Conservation (phyloP, 768 basidiomycete species). For the Mycena epipterygia region DNA sequence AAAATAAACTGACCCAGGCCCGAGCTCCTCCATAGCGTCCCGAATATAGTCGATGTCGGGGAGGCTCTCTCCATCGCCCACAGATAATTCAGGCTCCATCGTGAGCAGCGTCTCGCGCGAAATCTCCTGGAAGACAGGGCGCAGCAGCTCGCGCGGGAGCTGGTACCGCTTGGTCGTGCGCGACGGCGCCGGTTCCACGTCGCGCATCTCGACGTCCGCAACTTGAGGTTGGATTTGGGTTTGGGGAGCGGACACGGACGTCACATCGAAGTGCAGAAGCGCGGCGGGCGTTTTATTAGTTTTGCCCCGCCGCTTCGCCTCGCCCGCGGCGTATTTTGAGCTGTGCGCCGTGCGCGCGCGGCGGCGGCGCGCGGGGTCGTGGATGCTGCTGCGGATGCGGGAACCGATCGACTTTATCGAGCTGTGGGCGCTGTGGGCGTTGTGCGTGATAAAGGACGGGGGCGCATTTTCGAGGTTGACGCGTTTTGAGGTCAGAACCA, state of each 20-base stretch:
- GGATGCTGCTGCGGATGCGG: slow-evolving; percentile 26
- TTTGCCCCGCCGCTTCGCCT: slow-evolving; percentile 27
- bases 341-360: slow-evolving; percentile 7
- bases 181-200: slow-evolving; percentile 25
- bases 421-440: background rate
- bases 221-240: background rate
- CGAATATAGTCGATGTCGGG: slow-evolving; percentile 62
- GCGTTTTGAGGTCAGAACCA: slow-evolving; percentile 27
- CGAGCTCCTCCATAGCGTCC: slow-evolving; percentile 57
- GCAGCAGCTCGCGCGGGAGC: slow-evolving; percentile 62
- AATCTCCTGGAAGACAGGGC: slow-evolving; percentile 57
- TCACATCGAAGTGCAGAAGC: slow-evolving; percentile 32
- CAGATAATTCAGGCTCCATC: slow-evolving; percentile 56
- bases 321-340: slow-evolving; percentile 8
- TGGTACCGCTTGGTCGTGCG: slow-evolving; percentile 45
- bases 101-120: slow-evolving; percentile 55
- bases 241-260: slow-evolving; percentile 29
- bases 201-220: slow-evolving; percentile 40
- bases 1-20: slow-evolving; percentile 52
- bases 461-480: slow-evolving; percentile 30
- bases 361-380: slow-evolving; percentile 15
- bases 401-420: slow-evolving; percentile 22
- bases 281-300: background rate
- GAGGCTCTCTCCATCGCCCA: slow-evolving; percentile 43
- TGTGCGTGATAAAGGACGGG: background rate